Base-by-base conservation (phyloP, 176 grass and related monocot species). In the Triticum dicoccoides region DNA sequence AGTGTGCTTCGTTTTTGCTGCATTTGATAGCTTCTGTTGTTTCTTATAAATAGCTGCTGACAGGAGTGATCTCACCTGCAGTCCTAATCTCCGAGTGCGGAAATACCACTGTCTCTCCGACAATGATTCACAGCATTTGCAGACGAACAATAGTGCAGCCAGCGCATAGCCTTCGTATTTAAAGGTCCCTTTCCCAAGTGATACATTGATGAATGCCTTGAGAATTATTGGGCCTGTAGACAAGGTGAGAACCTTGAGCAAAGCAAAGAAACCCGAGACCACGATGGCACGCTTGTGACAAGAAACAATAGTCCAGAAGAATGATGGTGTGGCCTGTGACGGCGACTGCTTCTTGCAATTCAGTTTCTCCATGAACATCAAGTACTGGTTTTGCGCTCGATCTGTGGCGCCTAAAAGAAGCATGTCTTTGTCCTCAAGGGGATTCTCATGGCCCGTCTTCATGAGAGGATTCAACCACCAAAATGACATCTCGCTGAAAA, bases 51-150 rank as follows among this genome's bases (percentile, higher is more conserved):
- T 89, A 49, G 88, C 86, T 27, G 90, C 96, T 20, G 96, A 98
- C 27, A 98, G 39, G 45, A 92, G 85, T 45, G 93, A 96, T 13
- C 91, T 87, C 83, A 96, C 86, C 80, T 96, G 96, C 37, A 96
- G 82, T 79, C 96, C 96, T 82, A 98, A 37, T 78, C 85, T 96
- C 73, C 93, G 87, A 11, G 93, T 94, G 65, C 88, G 92, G 54
- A 98, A 94, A 74, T 94, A 92, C 93, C 96, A 98, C 81, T 98
- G 96, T 65, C 93, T 91, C 82, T 98, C 92, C 2, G 96, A 89
- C 65, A 98, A 25, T 23, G 96, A 98, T 80, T 98, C 96, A 5
- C 85, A 76, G 29, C 88, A 98, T 84, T 98, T 98, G 39, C 86
- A 91, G 56, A 92, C 5, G 52, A 98, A 96, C 84, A 96, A 37